These are phyloP conservation scores for Spirogloea muscicola DNA, from an alignment of 139 green algal species.

Conservation along the genomic window DNA sequence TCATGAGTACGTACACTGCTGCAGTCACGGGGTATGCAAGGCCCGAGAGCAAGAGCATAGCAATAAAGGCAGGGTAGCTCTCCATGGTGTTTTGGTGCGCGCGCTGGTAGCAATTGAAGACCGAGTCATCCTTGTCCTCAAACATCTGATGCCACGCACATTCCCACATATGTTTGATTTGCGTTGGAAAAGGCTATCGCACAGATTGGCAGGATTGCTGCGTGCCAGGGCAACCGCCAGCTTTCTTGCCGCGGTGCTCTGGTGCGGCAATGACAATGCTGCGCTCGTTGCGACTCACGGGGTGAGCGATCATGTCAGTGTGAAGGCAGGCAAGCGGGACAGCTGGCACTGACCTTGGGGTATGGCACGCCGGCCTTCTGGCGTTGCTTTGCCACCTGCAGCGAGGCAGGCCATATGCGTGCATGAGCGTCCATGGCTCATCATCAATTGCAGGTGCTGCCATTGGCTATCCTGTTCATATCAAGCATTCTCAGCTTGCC, in stretches of 20 bases:
- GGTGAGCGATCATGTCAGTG: not conserved
- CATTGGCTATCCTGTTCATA: not conserved
- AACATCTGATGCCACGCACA: not conserved
- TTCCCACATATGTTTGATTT: not conserved
- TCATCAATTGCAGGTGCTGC: not conserved
- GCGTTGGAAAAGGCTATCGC: not conserved
- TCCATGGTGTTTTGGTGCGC: slow-evolving; percentile 55
- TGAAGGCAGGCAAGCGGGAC: not conserved
- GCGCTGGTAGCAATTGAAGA: slow-evolving; percentile 55
- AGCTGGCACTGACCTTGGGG: slow-evolving; percentile 12
- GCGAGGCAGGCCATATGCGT: not conserved
- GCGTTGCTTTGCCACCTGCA: slow-evolving; percentile 30
- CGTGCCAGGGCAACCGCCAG: not conserved
- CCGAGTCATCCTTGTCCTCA: slow-evolving; percentile 14
- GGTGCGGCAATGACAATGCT: not conserved
- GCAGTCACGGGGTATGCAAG: slow-evolving; percentile 27
- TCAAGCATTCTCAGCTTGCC: not conserved
- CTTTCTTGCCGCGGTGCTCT: not conserved
- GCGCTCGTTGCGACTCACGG: not conserved
- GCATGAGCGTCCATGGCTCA: not conserved
- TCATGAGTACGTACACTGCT: slow-evolving; percentile 3
- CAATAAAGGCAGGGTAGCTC: slow-evolving; percentile 23
- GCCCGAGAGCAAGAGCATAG: slow-evolving; percentile 26
- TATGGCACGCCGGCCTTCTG: slow-evolving; percentile 21
- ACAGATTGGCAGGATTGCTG: not conserved